Percentiles rank a stretch among this genome's conserved stretches.
Conservation (phyloP, 73 alveolate species). For the Tetrahymena elliotti region DNA sequence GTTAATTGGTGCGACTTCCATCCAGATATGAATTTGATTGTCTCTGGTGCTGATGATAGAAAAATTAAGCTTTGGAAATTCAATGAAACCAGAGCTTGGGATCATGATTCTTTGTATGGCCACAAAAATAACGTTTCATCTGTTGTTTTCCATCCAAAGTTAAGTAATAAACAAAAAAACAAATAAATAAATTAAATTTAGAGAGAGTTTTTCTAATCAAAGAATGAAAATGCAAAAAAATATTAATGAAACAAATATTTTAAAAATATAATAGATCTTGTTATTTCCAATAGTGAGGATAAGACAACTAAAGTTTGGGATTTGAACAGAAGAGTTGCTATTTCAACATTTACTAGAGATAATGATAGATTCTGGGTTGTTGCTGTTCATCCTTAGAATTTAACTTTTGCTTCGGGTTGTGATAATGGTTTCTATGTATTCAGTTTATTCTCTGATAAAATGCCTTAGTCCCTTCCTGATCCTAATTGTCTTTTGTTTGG, state of each 20-base stretch:
- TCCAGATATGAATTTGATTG: slow-evolving; percentile 68
- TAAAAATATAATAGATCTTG: slow-evolving; percentile 50
- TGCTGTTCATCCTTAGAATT: slow-evolving; percentile 73
- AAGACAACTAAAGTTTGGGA: slow-evolving; percentile 91
- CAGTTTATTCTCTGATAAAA: slow-evolving; percentile 75
- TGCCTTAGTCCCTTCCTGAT: slow-evolving; percentile 57
- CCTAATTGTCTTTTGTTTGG: slow-evolving; percentile 40
- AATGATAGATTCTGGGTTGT: slow-evolving; percentile 91
- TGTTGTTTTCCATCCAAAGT: slow-evolving; percentile 80
- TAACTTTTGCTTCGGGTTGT: slow-evolving; percentile 86
- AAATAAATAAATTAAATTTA: too few species aligned
- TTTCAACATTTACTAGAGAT: slow-evolving; percentile 73
- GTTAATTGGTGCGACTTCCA: slow-evolving; percentile 91
- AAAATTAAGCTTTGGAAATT: slow-evolving; percentile 82
- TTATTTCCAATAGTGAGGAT: slow-evolving; percentile 84
- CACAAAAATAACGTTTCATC: slow-evolving; percentile 89
- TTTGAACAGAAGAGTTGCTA: slow-evolving; percentile 66
- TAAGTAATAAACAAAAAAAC: background rate
- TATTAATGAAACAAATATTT: background rate
- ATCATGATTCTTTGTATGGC: slow-evolving; percentile 84
- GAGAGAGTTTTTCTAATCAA: too few species aligned
- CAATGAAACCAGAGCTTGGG: slow-evolving; percentile 76
- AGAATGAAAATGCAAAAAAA: background rate
- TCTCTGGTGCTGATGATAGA: slow-evolving; percentile 90
- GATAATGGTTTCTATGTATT: slow-evolving; percentile 82